phyloP scores from a whole-genome alignment of 495 filamentous ascomycete species.

The Penicillium manginii region DNA sequence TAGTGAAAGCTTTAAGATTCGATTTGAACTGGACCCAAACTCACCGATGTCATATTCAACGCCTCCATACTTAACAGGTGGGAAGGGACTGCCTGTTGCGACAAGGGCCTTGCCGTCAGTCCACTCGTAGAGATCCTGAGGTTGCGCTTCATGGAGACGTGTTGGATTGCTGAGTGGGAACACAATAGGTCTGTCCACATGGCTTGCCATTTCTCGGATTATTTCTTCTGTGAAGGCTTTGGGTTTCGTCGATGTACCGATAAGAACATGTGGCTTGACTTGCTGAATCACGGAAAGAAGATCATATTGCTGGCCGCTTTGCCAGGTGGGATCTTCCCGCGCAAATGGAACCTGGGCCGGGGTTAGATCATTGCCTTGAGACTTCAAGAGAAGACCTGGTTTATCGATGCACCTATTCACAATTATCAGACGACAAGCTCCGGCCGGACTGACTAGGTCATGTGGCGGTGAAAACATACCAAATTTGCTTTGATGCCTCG shows the following conservation, averaged over 20 bases:
- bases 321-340: conserved; percentile 67
- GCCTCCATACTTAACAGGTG: conserved; percentile 71
- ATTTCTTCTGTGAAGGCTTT: conserved; percentile 77
- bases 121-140: conserved; percentile 78
- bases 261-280: conserved; percentile 78
- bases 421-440: background rate
- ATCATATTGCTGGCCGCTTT: conserved; percentile 52
- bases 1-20: background rate
- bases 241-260: conserved; percentile 83
- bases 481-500: conserved; percentile 82
- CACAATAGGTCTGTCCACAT: conserved; percentile 77
- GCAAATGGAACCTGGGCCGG: conserved; percentile 69
- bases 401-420: conserved; percentile 77
- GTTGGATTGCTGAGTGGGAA: conserved; percentile 90
- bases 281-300: conserved; percentile 69
- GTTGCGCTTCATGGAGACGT: conserved; percentile 78
- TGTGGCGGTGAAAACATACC: conserved; percentile 50
- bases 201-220: conserved; percentile 76
- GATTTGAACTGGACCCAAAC: background rate
- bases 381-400: conserved; percentile 72
- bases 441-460: too few species aligned
- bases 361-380: conserved; percentile 61
- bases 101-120: conserved; percentile 78
- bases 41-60: conserved; percentile 61
- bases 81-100: conserved; percentile 84